Conservation (phyloP, 805 yeast genomes). For the Millerozyma miso region DNA sequence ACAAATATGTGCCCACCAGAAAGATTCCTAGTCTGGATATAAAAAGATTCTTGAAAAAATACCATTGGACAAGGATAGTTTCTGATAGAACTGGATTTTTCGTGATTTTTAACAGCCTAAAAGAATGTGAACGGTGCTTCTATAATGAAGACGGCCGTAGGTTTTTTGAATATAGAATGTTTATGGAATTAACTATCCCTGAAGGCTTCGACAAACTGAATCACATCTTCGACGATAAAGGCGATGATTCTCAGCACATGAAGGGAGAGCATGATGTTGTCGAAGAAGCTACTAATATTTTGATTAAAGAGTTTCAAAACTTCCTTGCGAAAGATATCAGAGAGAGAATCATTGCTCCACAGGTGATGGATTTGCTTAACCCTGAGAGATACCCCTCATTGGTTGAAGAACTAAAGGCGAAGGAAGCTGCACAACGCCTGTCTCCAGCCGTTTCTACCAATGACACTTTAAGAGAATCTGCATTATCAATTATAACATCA, state of each 20-base stretch:
- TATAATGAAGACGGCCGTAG: conserved; percentile 55
- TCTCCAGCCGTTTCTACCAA: conserved; percentile 12
- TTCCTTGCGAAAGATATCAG: conserved; percentile 68
- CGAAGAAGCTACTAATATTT: conserved; percentile 53
- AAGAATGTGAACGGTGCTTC: conserved; percentile 59
- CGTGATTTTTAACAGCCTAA: conserved; percentile 58
- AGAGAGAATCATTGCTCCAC: conserved; percentile 68
- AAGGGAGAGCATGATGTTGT: conserved; percentile 31
- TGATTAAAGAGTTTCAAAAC: conserved; percentile 60
- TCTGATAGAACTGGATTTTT: conserved; percentile 65
- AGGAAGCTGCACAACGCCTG: conserved; percentile 16
- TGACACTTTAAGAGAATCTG: conserved; percentile 16
- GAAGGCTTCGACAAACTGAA: conserved; percentile 26
- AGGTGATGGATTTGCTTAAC: conserved; percentile 55
- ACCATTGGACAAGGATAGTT: conserved; percentile 63
- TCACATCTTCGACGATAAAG: conserved; percentile 1
- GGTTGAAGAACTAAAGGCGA: conserved; percentile 30
- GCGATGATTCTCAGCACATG: conserved; percentile 9
- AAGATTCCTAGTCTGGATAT: conserved; percentile 53
- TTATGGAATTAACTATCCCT: conserved; percentile 57
- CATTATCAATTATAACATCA: conserved; percentile 21
- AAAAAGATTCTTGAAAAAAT: conserved; percentile 52
- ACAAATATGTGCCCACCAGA: conserved; percentile 45
- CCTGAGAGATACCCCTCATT: conserved; percentile 55
- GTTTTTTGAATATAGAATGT: conserved; percentile 44